Evolutionary conservation across 1,284 basidiomycete species (phyloP), one percentile per base, ranked within the genome.

Genomic region (Sutorius eximius): DNA sequence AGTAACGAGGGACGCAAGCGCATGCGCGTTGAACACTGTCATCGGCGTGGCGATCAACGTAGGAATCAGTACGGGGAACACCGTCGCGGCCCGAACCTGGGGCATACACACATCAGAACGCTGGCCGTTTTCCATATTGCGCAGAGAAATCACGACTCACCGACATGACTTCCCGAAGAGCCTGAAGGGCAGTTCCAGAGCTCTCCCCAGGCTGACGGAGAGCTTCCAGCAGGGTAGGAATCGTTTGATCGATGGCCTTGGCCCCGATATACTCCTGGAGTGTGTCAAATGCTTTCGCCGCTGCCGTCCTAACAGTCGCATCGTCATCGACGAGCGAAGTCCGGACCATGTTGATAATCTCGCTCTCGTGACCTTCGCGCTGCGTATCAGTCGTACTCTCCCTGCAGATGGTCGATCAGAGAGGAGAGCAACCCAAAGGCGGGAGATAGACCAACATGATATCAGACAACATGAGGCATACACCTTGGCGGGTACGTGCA

Each of bases 31-130:
- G 86, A 98, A 98, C 3, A 90, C 86, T 3, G 93, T 89, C 82
- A 99, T 95, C 0, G 96, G 96, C 36, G 84, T 83, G 6, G 88
- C 85, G 37, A 92, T 95, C 59, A 99, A 80, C 7, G 95, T 95
- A 0, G 96, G 97, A 49, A 99, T 93, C 51, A 99, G 78, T n/a
- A 97, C 91, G 0, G 97, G 97, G 91, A 99, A 98, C 48, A 99
- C 95, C 13, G 91, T 95, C 44, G 88, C 81, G 12, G 95, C 91
- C 49, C 93, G 90, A 64, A 95, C 90, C 89, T 91, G 65, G 37
- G 32, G 5, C 47, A 45, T 33, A 13, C 13, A 49, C 5, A 3
- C 16, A 36, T 53, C 33, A 58, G 32, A 37, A 30, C 32, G 10
- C 34, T 12, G 3, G 6, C 7, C 15, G 8, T 24, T 16, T 15